phyloP scores from a whole-genome alignment of 78 protist species.

The Dictyostelium brefeldianum region DNA sequence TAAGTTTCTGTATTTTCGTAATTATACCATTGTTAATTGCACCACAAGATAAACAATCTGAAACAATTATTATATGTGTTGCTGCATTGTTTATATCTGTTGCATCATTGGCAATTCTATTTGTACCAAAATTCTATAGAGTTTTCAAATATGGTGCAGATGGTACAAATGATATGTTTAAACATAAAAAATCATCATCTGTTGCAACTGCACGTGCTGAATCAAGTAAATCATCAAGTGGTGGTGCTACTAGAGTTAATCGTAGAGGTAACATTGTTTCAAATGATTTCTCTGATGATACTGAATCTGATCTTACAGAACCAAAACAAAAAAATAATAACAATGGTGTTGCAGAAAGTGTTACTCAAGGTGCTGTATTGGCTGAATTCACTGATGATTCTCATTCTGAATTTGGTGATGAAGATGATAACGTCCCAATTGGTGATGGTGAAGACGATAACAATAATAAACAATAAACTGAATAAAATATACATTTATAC shows the following conservation, averaged over 20 bases:
- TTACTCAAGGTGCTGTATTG: slow-evolving; percentile 1
- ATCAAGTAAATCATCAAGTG: background rate
- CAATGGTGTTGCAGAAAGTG: background rate
- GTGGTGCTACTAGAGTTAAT: background rate
- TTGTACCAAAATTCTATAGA: slow-evolving; percentile 58
- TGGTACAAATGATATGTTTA: background rate
- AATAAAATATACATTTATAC: no score
- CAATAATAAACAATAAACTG: no score
- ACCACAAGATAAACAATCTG: slow-evolving; percentile 30
- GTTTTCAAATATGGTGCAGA: slow-evolving; percentile 29
- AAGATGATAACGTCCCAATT: background rate
- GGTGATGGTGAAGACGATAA: no score
- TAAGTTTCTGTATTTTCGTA: slow-evolving; percentile 19
- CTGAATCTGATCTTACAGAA: background rate
- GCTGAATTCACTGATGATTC: slow-evolving; percentile 45
- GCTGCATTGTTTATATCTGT: slow-evolving; percentile 40
- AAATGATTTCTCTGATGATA: slow-evolving; percentile 28
- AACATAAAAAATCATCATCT: background rate
- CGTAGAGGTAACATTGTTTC: slow-evolving; percentile 11
- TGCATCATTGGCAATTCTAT: slow-evolving; percentile 7
- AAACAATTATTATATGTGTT: slow-evolving; percentile 26
- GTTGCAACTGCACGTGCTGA: slow-evolving; percentile 21
- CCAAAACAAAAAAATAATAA: background rate
- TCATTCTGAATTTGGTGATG: slow-evolving; percentile 9
- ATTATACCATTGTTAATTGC: slow-evolving; percentile 19